phyloP scores from a whole-genome alignment of 345 rosid species.

The Eucalyptus paniculata region DNA sequence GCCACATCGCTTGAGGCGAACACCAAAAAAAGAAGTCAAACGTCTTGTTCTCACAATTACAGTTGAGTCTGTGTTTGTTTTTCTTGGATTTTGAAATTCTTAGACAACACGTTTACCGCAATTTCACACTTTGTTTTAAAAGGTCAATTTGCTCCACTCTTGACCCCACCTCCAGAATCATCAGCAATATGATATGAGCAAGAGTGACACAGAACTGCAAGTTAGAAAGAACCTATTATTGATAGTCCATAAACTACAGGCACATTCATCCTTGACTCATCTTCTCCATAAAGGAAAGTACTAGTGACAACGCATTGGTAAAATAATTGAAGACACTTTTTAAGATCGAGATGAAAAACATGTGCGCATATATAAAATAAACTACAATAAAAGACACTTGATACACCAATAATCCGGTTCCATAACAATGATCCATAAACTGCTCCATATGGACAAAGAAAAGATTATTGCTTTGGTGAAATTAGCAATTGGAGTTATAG shows the following conservation, averaged over 20 bases:
- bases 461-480: background rate
- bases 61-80: too few species aligned
- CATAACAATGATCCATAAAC: background rate
- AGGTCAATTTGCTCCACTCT: background rate
- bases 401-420: background rate
- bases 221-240: background rate
- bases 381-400: accelerated
- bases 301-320: background rate
- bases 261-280: background rate
- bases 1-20: background rate
- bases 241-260: background rate
- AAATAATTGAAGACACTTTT: background rate
- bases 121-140: too few species aligned
- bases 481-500: background rate
- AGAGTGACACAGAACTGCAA: background rate
- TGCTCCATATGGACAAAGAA: background rate
- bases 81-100: background rate
- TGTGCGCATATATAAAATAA: background rate
- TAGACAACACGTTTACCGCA: accelerated
- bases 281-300: background rate
- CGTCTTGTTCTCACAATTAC: too few species aligned
- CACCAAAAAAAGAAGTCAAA: background rate
- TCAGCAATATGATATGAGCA: background rate
- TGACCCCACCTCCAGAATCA: background rate
- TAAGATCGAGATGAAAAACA: background rate